Evolutionary conservation across 148 eudicot species (phyloP).

Genomic region (Arbutus unedo): DNA sequence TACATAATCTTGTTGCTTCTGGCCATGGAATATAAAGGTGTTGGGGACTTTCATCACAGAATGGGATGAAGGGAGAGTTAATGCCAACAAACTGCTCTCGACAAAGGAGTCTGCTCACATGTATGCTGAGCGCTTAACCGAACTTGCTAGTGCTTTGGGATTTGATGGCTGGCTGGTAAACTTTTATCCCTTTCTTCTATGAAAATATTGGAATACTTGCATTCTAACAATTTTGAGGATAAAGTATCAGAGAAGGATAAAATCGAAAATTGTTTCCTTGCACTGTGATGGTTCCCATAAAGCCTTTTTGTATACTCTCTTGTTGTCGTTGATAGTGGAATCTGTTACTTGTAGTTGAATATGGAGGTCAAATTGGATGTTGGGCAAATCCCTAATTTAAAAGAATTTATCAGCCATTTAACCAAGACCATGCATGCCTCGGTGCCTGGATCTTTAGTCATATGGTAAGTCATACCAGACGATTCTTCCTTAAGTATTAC

Average conservation of each 20-base stretch:
- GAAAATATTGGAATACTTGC: not conserved
- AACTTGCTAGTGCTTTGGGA: constrained; percentile 79
- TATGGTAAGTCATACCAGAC: constrained; percentile 51
- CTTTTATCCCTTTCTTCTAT: constrained; percentile 12
- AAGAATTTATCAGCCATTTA: constrained; percentile 75
- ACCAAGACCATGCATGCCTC: constrained; percentile 72
- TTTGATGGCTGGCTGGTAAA: constrained; percentile 99
- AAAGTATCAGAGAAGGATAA: not conserved
- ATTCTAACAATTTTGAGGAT: not conserved
- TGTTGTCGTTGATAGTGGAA: constrained; percentile 14
- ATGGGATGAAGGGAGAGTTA: constrained; percentile 75
- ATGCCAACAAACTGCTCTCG: constrained; percentile 45
- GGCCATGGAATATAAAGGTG: constrained; percentile 38
- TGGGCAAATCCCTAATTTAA: constrained; percentile 56
- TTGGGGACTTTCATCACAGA: constrained; percentile 92
- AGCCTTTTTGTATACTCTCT: not conserved
- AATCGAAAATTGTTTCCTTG: not conserved
- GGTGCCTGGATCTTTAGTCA: constrained; percentile 79
- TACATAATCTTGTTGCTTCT: constrained; percentile 12
- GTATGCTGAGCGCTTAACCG: constrained; percentile 84
- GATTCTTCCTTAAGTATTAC: not conserved
- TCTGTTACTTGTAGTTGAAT: constrained; percentile 57
- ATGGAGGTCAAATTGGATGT: constrained; percentile 66
- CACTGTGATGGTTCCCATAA: not conserved
- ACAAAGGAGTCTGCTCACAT: constrained; percentile 62